phyloP scores from a whole-genome alignment of 176 grass and related monocot species.

The Triticum turgidum region DNA sequence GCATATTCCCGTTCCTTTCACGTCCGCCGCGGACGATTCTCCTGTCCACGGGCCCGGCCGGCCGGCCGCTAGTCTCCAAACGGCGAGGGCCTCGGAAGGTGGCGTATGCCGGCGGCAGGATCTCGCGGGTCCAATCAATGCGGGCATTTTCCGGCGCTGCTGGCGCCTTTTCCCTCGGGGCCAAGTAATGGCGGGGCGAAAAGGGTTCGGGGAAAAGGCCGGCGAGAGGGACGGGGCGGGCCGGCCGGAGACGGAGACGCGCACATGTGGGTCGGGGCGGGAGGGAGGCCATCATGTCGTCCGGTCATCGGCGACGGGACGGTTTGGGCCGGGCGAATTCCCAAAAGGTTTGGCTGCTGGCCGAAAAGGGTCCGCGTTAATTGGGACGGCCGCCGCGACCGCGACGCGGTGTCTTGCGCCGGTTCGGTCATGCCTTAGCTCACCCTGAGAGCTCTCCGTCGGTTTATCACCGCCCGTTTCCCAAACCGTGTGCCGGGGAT shows the following conservation, averaged over 20 bases:
- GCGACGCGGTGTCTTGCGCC: background rate
- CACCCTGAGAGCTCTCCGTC: background rate
- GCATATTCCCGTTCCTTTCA: background rate
- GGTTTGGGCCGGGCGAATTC: background rate
- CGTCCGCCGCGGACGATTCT: background rate
- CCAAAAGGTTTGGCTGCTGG: background rate
- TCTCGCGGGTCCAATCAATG: constrained; percentile 1
- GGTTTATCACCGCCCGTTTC: too few species aligned
- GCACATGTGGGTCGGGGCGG: background rate
- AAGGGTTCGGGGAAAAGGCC: background rate
- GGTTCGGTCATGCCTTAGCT: constrained; percentile 3
- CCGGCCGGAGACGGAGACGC: too few species aligned
- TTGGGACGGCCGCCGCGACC: background rate
- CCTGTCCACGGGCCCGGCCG: background rate
- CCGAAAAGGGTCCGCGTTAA: background rate
- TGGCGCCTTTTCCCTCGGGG: background rate
- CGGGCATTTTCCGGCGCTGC: background rate
- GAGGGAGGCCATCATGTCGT: background rate
- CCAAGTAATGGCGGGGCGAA: background rate
- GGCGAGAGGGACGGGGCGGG: background rate
- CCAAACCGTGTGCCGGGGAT: too few species aligned
- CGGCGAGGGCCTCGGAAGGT: background rate
- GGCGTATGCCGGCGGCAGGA: background rate
- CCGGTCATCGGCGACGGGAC: background rate
- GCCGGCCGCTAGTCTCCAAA: background rate